phyloP scores from a whole-genome alignment of 2,329 filamentous ascomycete genomes.

The Pyrenochaeta sp. region DNA sequence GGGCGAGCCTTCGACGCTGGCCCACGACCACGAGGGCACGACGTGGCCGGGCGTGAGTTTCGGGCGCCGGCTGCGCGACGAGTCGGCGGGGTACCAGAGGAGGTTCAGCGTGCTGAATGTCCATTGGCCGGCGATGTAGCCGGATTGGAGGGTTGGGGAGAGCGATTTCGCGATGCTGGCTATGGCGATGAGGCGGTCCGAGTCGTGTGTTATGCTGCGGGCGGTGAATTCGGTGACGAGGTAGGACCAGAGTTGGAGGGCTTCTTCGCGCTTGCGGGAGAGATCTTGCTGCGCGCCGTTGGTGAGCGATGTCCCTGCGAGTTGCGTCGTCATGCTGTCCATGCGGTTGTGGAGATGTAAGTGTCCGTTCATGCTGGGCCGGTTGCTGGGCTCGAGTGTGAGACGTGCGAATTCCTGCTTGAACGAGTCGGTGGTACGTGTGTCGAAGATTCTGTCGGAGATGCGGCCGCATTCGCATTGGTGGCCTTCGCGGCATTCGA shows the following conservation, averaged over 20 bases:
- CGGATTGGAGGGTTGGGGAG: conserved; percentile 31
- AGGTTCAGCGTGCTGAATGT: conserved; percentile 43
- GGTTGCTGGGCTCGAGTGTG: conserved; percentile 23
- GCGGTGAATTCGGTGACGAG: conserved; percentile 47
- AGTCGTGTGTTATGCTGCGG: conserved; percentile 42
- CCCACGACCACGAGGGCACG: conserved; percentile 48
- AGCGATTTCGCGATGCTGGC: conserved; percentile 40
- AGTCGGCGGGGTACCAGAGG: conserved; percentile 46
- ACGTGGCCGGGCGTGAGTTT: conserved; percentile 22
- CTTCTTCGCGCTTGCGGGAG: conserved; percentile 32
- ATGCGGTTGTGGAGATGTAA: conserved; percentile 24
- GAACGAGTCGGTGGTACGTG: conserved; percentile 41
- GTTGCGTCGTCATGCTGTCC: conserved; percentile 38
- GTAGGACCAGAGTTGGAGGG: conserved; percentile 44
- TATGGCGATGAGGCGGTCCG: conserved; percentile 41
- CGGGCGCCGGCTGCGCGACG: conserved; percentile 32
- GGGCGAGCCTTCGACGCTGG: conserved; percentile 43
- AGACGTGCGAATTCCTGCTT: conserved; percentile 44
- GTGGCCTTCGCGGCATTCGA: conserved; percentile 47
- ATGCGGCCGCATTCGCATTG: conserved; percentile 48
- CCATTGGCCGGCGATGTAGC: conserved; percentile 48
- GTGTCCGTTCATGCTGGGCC: conserved; percentile 13
- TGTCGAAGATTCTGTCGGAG: conserved; percentile 37
- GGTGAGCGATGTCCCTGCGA: conserved; percentile 35
- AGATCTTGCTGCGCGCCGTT: conserved; percentile 24